Evolutionary conservation across 768 basidiomycete species (phyloP), one percentile per base, ranked within the genome.

Genomic region (Lactifluus piperatus): DNA sequence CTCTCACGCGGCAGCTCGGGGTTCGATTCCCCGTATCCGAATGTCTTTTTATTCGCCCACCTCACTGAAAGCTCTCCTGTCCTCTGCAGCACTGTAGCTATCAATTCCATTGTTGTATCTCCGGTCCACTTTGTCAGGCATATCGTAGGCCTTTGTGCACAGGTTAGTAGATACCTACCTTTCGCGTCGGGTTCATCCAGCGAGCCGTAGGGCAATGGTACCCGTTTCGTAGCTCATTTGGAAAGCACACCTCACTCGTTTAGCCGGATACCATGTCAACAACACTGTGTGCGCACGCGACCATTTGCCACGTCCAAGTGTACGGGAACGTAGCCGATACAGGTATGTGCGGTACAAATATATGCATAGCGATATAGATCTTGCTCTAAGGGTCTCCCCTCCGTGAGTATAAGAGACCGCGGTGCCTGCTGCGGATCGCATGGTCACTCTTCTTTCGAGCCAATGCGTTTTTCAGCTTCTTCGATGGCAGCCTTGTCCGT

Each of bases 401-500:
- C 34, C 16, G 18, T 13, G 8, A 34, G 37, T 41, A 14, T 29
- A 47, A 45, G 29, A 47, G 24, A 48, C 7, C 14, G 7, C 41
- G 8, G 9, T 6, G n/a, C 11, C 22, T 11, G 43, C 43, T 24
- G 14, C 22, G 22, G 22, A 44, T 24, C 22, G 11, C 49, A 27
- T 41, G 18, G 22, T 47, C 29, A 64, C 41, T 64, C 64, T 32
- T 92, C 89, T 73, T 95, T 91, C 77, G 80, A 76, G 22, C 80
- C 86, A 44, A 85, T 76, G 60, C 84, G 82, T 75, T 94, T 94
- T 75, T 94, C 92, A 22, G 92, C 93, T 68, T 90, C 88, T 51
- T 89, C 81, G 67, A 94, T 87, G 49, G 88, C 78, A 3, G 91
- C 94, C 47, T 85, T 84, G 70, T 94, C 92, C 3, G 91, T 93